phyloP scores from a whole-genome alignment of 371 early-diverging fungal species.

The Mortierella sp. region DNA sequence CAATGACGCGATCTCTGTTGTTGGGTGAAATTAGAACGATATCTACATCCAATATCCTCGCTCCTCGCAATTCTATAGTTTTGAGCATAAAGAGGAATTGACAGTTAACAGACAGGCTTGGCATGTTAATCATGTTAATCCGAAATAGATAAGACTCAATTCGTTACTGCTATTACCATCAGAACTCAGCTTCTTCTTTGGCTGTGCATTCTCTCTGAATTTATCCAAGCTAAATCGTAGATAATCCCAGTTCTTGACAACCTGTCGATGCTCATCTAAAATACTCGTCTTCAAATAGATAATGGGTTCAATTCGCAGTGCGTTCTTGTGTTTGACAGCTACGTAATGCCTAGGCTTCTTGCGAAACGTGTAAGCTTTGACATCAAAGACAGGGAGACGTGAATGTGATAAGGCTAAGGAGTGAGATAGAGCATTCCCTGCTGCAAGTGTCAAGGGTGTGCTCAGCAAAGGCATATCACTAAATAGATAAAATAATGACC shows the following conservation, averaged over 20 bases:
- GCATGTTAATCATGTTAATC: not conserved
- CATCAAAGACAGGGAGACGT: slow-evolving; percentile 41
- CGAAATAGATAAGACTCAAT: no score
- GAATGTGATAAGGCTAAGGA: slow-evolving; percentile 8
- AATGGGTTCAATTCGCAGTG: slow-evolving; percentile 52
- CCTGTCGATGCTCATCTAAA: slow-evolving; percentile 32
- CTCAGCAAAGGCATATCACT: slow-evolving; percentile 26
- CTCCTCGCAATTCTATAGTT: slow-evolving; percentile 44
- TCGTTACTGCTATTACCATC: slow-evolving; percentile 28
- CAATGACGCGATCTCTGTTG: slow-evolving; percentile 41
- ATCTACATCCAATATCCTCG: slow-evolving; percentile 52
- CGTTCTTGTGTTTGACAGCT: slow-evolving; percentile 54
- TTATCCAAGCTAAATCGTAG: slow-evolving; percentile 37
- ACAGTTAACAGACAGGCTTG: no score
- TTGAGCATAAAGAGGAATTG: no score
- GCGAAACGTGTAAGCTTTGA: slow-evolving; percentile 56
- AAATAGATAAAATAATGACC: not conserved
- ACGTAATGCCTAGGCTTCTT: slow-evolving; percentile 55
- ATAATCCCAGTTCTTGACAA: slow-evolving; percentile 51
- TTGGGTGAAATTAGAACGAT: slow-evolving; percentile 50
- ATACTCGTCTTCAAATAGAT: slow-evolving; percentile 54
- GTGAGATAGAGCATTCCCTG: slow-evolving; percentile 20
- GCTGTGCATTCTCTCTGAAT: slow-evolving; percentile 52
- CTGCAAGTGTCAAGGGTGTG: slow-evolving; percentile 20
- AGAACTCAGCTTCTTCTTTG: slow-evolving; percentile 49